Percentiles rank a stretch among this genome's conserved stretches.
Conservation (phyloP, 2,329 filamentous ascomycete genomes). For the Myriosclerotinia duriaeana region DNA sequence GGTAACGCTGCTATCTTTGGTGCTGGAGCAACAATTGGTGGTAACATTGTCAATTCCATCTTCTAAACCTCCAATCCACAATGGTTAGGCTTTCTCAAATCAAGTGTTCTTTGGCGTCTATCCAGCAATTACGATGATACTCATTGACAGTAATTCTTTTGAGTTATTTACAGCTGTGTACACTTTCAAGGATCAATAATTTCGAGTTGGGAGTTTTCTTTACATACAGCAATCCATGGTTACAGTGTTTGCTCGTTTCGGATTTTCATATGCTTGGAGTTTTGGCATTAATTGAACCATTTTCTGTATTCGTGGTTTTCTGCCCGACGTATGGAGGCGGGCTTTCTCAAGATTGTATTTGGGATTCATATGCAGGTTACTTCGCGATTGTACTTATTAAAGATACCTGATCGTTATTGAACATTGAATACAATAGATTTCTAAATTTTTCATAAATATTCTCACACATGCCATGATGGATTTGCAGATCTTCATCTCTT, state of each 20-base stretch:
- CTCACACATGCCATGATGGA: background rate
- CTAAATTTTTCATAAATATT: background rate
- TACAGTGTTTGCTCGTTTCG: constrained; percentile 1
- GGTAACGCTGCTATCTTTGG: constrained; percentile 85
- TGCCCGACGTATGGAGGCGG: background rate
- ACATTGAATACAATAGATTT: background rate
- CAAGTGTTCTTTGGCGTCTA: background rate
- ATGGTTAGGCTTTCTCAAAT: background rate
- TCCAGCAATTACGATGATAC: background rate
- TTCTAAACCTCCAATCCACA: constrained; percentile 54
- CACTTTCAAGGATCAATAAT: background rate
- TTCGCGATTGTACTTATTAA: constrained; percentile 7
- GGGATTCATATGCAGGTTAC: constrained; percentile 11
- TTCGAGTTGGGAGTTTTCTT: constrained; percentile 1
- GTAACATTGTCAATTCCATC: constrained; percentile 86
- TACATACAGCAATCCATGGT: background rate
- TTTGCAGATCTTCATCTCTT: background rate
- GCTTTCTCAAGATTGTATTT: constrained; percentile 5
- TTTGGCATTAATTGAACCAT: constrained; percentile 9
- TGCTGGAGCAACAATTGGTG: constrained; percentile 85
- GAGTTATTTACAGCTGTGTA: background rate
- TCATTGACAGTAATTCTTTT: background rate
- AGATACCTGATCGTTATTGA: background rate
- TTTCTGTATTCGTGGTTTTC: constrained; percentile 4
- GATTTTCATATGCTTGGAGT: constrained; percentile 13